phyloP scores from a whole-genome alignment of 345 rosid species.

The Gossypium raimondii region DNA sequence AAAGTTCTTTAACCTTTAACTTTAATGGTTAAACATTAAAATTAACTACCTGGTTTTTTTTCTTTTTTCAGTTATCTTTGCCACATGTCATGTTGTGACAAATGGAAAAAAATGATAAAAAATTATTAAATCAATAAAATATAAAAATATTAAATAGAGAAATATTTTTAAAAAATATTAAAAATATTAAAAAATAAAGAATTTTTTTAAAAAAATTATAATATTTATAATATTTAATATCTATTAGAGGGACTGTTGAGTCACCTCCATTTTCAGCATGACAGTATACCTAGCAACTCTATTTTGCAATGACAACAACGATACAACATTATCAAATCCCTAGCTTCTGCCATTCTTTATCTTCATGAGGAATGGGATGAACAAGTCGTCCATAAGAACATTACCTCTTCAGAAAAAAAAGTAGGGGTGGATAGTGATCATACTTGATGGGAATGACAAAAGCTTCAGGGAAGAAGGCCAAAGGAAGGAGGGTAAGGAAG shows the following conservation, averaged over 20 bases:
- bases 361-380: constrained; percentile 98
- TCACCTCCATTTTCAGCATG: constrained; percentile 68
- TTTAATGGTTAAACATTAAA: too few species aligned
- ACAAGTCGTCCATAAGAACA: constrained; percentile 82
- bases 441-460: constrained; percentile 75
- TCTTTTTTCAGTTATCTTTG: too few species aligned
- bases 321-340: constrained; percentile 63
- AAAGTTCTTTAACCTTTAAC: too few species aligned
- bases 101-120: too few species aligned
- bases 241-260: constrained; percentile 26
- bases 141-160: too few species aligned
- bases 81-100: too few species aligned
- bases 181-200: too few species aligned
- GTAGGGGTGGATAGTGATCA: constrained; percentile 64
- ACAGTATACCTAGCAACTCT: constrained; percentile 27
- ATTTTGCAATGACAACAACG: constrained; percentile 60
- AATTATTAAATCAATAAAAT: too few species aligned
- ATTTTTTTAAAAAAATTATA: too few species aligned
- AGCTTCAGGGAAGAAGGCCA: constrained; percentile 30
- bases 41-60: too few species aligned
- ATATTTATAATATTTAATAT: too few species aligned
- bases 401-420: constrained; percentile 60
- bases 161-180: too few species aligned
- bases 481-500: constrained; percentile 45
- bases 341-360: constrained; percentile 75